A percentile compares a stretch with the other conserved stretches of the same genome.
phyloP scores from a whole-genome alignment of 306 rosid genomes.

The Cotoneaster glaucophyllus region DNA sequence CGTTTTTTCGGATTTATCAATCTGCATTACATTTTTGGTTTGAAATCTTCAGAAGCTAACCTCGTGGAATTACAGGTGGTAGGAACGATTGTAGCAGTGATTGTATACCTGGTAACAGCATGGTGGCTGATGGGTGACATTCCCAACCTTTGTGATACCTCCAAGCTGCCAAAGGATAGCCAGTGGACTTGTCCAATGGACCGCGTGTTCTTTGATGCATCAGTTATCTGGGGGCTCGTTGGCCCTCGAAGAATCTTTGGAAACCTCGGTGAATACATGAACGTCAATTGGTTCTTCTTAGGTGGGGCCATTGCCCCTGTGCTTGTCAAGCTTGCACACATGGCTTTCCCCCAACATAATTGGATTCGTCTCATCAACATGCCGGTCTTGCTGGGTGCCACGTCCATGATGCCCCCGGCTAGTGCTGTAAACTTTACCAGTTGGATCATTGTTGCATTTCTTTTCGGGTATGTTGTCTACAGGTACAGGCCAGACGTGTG shows the following conservation, averaged over 20 bases:
- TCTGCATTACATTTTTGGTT: neutral
- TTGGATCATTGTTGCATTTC: conserved; percentile 50
- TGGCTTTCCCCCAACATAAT: conserved; percentile 42
- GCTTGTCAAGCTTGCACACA: conserved; percentile 64
- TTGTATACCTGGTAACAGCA: conserved; percentile 53
- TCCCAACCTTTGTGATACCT: conserved; percentile 62
- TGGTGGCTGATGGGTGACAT: conserved; percentile 76
- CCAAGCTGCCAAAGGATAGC: conserved; percentile 40
- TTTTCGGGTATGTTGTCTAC: conserved; percentile 45
- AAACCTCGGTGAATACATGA: conserved; percentile 59
- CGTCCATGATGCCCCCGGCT: conserved; percentile 78
- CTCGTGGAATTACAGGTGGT: conserved; percentile 37
- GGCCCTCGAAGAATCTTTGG: conserved; percentile 88
- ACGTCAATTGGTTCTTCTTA: conserved; percentile 61
- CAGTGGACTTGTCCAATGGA: conserved; percentile 85
- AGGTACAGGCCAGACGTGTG: conserved; percentile 47
- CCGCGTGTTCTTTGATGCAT: conserved; percentile 65
- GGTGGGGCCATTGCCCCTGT: conserved; percentile 68
- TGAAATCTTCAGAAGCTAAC: neutral
- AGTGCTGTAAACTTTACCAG: conserved; percentile 64
- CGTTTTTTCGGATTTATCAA: neutral
- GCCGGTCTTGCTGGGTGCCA: conserved; percentile 65
- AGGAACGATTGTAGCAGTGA: conserved; percentile 55
- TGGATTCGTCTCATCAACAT: conserved; percentile 60
- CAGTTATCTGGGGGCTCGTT: conserved; percentile 84